A percentile compares a stretch with the other conserved stretches of the same genome.
These are phyloP conservation scores for Hypoxylon sp. DNA, from an alignment of 2,329 filamentous ascomycete genomes.

Conservation along the genomic window DNA sequence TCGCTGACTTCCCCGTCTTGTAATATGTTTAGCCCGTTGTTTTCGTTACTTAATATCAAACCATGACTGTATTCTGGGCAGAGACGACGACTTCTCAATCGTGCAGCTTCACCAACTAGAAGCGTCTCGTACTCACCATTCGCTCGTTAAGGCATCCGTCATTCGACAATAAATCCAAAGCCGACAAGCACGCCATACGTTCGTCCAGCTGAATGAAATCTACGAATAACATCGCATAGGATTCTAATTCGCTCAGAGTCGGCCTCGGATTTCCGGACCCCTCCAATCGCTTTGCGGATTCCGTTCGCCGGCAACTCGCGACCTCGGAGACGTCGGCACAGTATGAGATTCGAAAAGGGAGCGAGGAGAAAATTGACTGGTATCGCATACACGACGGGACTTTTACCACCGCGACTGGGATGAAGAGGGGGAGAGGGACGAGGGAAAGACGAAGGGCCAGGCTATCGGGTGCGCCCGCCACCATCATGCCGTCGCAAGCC, in stretches of 20 bases:
- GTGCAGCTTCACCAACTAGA: constrained; percentile 14
- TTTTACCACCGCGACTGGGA: constrained; percentile 29
- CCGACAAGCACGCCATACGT: constrained; percentile 4
- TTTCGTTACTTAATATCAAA: constrained; percentile 14
- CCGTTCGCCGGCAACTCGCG: constrained; percentile 19
- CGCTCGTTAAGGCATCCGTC: constrained; percentile 18
- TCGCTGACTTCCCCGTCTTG: constrained; percentile 25
- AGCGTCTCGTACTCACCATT: constrained; percentile 8
- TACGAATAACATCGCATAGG: not conserved
- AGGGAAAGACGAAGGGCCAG: constrained; percentile 31
- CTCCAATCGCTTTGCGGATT: constrained; percentile 23
- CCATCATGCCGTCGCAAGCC: constrained; percentile 45
- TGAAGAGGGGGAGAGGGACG: constrained; percentile 37
- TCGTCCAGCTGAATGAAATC: constrained; percentile 10
- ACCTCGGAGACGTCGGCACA: constrained; percentile 38
- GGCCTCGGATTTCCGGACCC: constrained; percentile 8
- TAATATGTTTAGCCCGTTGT: constrained; percentile 26
- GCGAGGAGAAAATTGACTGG: constrained; percentile 35
- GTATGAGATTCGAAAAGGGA: constrained; percentile 42
- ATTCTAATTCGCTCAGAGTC: constrained; percentile 3
- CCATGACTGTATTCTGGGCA: constrained; percentile 9
- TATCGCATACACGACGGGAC: constrained; percentile 35
- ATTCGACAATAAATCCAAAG: constrained; percentile 4
- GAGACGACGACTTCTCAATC: constrained; percentile 13
- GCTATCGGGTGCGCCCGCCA: constrained; percentile 28